Percentiles rank a stretch among this genome's conserved stretches.
Evolutionary conservation across 140 eudicot genomes (phyloP).

Genomic region (Ambrosia hybrid): DNA sequence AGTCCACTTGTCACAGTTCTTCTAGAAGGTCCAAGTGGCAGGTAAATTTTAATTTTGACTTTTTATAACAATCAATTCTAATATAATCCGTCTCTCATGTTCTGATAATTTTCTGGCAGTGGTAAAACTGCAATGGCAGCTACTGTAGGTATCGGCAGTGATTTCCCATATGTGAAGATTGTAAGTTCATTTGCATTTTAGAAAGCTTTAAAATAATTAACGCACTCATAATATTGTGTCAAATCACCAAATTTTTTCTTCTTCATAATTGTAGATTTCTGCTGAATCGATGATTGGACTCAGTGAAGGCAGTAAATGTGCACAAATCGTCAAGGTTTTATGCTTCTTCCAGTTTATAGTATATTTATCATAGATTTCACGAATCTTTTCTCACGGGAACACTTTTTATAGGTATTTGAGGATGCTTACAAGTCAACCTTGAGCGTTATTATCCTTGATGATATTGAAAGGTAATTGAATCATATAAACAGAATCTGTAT

Average conservation of each 20-base stretch:
- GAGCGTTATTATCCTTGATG: slow-evolving; percentile 89
- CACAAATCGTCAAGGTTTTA: slow-evolving; percentile 87
- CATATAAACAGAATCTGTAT: not conserved
- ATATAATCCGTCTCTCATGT: too few relatives aligned
- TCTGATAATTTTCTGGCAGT: slow-evolving; percentile 44
- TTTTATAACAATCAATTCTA: not conserved
- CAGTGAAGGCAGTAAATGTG: slow-evolving; percentile 94
- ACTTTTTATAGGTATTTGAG: slow-evolving; percentile 77
- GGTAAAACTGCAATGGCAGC: slow-evolving; percentile 99
- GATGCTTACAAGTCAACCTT: slow-evolving; percentile 97
- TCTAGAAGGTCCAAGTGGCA: slow-evolving; percentile 99
- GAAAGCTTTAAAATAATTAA: not conserved
- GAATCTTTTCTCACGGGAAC: slow-evolving; percentile 21
- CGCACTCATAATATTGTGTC: not conserved
- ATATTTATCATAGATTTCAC: slow-evolving; percentile 6
- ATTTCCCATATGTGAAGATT: slow-evolving; percentile 94
- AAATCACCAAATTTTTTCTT: slow-evolving; percentile 14
- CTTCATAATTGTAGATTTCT: slow-evolving; percentile 56
- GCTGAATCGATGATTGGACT: slow-evolving; percentile 99
- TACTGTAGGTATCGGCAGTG: slow-evolving; percentile 92
- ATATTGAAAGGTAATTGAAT: slow-evolving; percentile 80
- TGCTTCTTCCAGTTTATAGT: not conserved
- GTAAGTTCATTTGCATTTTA: slow-evolving; percentile 48
- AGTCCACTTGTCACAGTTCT: slow-evolving; percentile 95
- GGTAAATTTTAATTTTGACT: slow-evolving; percentile 36